Evolutionary conservation across 306 rosid genomes (phyloP).

Genomic region (Medicago truncatula): MtrunA17r5.0-ANR NC_053043.1:37556001-37556500

Average conservation of each 20-base stretch:
- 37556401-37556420: conserved; percentile 22
- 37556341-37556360: conserved; percentile 28
- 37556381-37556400: conserved; percentile 2
- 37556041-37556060: conserved; percentile 17
- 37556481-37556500: conserved; percentile 49
- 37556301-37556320: conserved; percentile 18
- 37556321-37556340: conserved; percentile 30
- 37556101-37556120: conserved; percentile 25
- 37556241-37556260: conserved; percentile 4
- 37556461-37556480: conserved; percentile 52
- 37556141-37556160: conserved; percentile 31
- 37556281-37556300: conserved; percentile 29
- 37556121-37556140: conserved; percentile 11
- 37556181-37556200: neutral
- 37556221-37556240: neutral
- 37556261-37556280: conserved; percentile 4
- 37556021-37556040: conserved; percentile 1
- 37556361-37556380: conserved; percentile 43
- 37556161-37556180: conserved; percentile 20
- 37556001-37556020: conserved; percentile 8
- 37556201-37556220: conserved; percentile 11
- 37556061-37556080: conserved; percentile 9
- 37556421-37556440: conserved; percentile 48
- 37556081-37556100: conserved; percentile 15
- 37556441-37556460: conserved; percentile 57